Conservation (phyloP, 2,329 filamentous ascomycete species). For the Aspergillus bombycis region DNA sequence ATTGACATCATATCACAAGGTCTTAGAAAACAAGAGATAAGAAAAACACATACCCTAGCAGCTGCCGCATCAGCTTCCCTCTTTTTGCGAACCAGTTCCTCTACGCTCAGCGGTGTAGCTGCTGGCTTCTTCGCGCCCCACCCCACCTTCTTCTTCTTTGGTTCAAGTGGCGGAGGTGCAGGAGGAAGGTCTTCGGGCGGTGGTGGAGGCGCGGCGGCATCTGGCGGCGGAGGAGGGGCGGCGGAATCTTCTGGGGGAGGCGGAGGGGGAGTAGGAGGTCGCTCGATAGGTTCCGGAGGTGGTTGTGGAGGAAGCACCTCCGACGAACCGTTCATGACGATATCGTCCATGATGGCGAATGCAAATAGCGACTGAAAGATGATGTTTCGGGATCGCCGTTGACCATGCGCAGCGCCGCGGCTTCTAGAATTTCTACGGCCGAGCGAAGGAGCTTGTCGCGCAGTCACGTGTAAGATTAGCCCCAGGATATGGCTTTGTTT, state of each 20-base stretch:
- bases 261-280: constrained; percentile 45
- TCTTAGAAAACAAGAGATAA: constrained; percentile 6
- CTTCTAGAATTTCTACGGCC: constrained; percentile 36
- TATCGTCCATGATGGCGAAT: constrained; percentile 36
- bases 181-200: constrained; percentile 41
- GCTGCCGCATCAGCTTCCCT: constrained; percentile 82
- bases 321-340: constrained; percentile 32
- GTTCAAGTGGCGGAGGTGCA: constrained; percentile 47
- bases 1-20: constrained; percentile 7
- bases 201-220: constrained; percentile 41
- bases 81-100: constrained; percentile 83
- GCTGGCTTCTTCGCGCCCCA: constrained; percentile 51
- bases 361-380: constrained; percentile 2
- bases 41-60: constrained; percentile 61
- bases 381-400: constrained; percentile 1
- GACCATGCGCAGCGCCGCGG: constrained; percentile 9
- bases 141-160: constrained; percentile 59
- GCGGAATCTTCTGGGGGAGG: constrained; percentile 40
- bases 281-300: constrained; percentile 40
- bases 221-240: constrained; percentile 48
- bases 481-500: neutral
- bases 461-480: constrained; percentile 29
- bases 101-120: constrained; percentile 70
- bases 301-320: constrained; percentile 34
- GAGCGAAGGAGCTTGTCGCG: constrained; percentile 17